phyloP scores from a whole-genome alignment of 1,284 basidiomycete genomes.

The Naganishia sp. region DNA sequence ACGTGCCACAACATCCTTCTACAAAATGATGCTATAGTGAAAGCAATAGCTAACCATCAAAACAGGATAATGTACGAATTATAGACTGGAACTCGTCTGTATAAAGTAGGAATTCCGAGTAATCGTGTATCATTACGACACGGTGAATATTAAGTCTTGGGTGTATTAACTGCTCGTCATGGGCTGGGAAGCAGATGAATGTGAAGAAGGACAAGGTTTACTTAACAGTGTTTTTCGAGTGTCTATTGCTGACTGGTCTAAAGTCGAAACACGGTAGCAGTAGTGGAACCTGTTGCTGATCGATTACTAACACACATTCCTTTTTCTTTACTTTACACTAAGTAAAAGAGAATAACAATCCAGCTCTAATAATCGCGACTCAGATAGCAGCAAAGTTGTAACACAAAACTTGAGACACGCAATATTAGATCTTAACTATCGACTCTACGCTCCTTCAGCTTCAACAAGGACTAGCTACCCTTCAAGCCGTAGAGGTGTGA shows the following conservation, averaged over 20 bases:
- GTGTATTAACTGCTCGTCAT: constrained; percentile 47
- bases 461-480: too few relatives aligned
- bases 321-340: too few relatives aligned
- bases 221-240: constrained; percentile 22
- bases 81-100: constrained; percentile 42
- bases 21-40: constrained; percentile 44
- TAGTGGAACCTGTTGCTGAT: constrained; percentile 45
- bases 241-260: constrained; percentile 35
- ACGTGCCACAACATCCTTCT: constrained; percentile 43
- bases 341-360: too few relatives aligned
- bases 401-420: too few relatives aligned
- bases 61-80: constrained; percentile 42
- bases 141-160: constrained; percentile 42
- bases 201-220: constrained; percentile 8
- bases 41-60: constrained; percentile 45
- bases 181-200: constrained; percentile 35
- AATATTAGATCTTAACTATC: too few relatives aligned
- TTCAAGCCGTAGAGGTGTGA: too few relatives aligned
- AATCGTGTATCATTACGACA: constrained; percentile 43
- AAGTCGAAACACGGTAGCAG: constrained; percentile 46
- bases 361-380: too few relatives aligned
- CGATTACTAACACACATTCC: constrained; percentile 36
- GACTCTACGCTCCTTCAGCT: too few relatives aligned
- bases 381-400: too few relatives aligned
- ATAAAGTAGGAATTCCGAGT: constrained; percentile 48